These are phyloP conservation scores for Aspergillus aculeatinus DNA, from an alignment of 2,329 filamentous ascomycete genomes.

Conservation along the genomic window DNA sequence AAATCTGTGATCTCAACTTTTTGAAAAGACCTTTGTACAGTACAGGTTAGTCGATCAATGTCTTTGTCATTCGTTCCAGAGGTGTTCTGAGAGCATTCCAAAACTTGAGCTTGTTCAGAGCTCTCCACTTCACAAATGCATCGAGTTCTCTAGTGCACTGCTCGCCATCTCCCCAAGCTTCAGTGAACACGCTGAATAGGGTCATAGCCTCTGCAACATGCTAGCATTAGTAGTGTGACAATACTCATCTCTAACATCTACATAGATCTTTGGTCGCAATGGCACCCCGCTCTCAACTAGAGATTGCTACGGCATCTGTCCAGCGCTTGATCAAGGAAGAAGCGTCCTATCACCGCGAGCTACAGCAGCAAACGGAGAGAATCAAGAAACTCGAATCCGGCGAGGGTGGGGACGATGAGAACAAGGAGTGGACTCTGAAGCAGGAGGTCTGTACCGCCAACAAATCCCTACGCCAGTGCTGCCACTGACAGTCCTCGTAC, in stretches of 20 bases:
- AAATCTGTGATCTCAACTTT: neutral
- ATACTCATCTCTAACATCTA: neutral
- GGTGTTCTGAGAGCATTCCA: neutral
- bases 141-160: neutral
- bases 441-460: conserved; percentile 67
- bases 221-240: neutral
- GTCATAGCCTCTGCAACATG: neutral
- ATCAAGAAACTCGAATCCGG: conserved; percentile 68
- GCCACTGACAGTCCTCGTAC: conserved; percentile 7
- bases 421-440: conserved; percentile 74
- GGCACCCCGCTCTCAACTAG: conserved; percentile 77
- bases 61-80: neutral
- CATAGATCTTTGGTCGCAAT: conserved; percentile 48
- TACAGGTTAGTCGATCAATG: neutral
- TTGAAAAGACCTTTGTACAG: neutral
- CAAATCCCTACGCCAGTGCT: neutral
- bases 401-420: conserved; percentile 69
- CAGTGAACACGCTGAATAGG: neutral
- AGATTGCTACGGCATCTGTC: conserved; percentile 78
- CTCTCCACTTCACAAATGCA: neutral
- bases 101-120: neutral
- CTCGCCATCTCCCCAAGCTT: neutral
- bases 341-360: conserved; percentile 82
- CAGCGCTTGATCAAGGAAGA: conserved; percentile 89
- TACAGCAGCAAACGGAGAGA: conserved; percentile 69